Evolutionary conservation across 306 rosid species (phyloP), one percentile per base, ranked within the genome.

Genomic region (Cicer bijugum): DNA sequence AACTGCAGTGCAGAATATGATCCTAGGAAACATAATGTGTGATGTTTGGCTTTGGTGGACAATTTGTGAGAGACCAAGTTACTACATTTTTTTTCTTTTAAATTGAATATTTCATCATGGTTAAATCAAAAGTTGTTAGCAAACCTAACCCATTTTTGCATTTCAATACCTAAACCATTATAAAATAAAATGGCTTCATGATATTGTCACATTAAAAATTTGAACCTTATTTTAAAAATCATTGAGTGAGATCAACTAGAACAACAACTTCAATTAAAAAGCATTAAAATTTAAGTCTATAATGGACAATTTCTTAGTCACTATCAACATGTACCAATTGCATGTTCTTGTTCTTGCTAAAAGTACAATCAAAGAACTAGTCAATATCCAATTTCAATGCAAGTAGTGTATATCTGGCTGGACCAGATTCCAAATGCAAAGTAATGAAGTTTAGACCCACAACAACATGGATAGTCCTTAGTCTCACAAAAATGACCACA

Each of bases 1-100:
- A 28, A 91, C 88, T 6, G 96, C 88, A 4, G 57, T 47, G 76
- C 85, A 91, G 58, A 91, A 88, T 74, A 88, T 79, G 57, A 86
- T 78, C 77, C 84, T 80, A 5, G 89, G 39, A 76, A 78, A 61
- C 93, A 88, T 87, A 45, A 40, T 82, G 77, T 12, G 11, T 46
- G 62, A 35, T 53, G 62, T 28, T 37, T 12, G 5, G 8, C 19
- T 71, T 72, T n/a, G 28, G 15, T 42, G 2, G 12, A 12, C 37
- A 68, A 16, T 59, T 60, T 33, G 47, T 6, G 60, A 73, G 56
- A 69, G 60, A 53, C 48, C 69, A 43, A 28, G 50, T 62, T 20
- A 42, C 82, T n/a, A 47, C 51, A 64, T 28, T 58, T 37, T 69
- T 55, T 68, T 44, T 11, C 52, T 12, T 53, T 79, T 47, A 9